These are phyloP conservation scores for Fragaria vesca DNA, from an alignment of 306 rosid species.

Conservation along the genomic window DNA sequence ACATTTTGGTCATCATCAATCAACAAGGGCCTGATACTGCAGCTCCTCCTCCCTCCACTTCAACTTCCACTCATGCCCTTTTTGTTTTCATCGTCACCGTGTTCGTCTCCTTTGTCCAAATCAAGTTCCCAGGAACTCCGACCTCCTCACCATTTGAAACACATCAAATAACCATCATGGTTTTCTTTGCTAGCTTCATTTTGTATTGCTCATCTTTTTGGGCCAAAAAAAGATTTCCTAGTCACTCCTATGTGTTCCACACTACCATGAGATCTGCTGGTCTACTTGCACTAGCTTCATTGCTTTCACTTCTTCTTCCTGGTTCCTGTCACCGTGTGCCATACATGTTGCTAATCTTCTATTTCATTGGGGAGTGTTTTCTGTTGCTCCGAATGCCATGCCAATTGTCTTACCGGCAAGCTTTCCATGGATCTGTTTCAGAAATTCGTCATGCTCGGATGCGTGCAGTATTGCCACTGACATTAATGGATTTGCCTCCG, in stretches of 20 bases:
- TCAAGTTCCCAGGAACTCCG: background rate
- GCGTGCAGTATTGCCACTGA: background rate
- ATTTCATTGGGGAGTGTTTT: background rate
- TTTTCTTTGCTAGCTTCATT: background rate
- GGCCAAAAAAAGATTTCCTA: background rate
- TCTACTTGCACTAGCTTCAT: background rate
- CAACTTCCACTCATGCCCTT: background rate
- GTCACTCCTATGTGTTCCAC: background rate
- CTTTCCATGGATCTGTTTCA: background rate
- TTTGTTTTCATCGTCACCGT: background rate
- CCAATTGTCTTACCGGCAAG: background rate
- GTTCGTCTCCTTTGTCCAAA: background rate
- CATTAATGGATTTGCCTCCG: background rate
- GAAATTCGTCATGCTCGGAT: background rate
- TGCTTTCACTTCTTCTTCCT: conserved; percentile 6
- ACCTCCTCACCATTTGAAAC: background rate
- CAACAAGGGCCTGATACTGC: background rate
- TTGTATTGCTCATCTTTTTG: background rate
- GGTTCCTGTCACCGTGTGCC: background rate
- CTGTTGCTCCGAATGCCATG: background rate
- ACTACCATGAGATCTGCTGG: background rate
- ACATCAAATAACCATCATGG: background rate
- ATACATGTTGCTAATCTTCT: background rate
- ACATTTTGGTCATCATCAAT: background rate
- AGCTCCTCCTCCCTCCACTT: background rate